Base-by-base conservation (phyloP, 2,329 filamentous ascomycete genomes). In the Trichoderma pleuroti region DNA sequence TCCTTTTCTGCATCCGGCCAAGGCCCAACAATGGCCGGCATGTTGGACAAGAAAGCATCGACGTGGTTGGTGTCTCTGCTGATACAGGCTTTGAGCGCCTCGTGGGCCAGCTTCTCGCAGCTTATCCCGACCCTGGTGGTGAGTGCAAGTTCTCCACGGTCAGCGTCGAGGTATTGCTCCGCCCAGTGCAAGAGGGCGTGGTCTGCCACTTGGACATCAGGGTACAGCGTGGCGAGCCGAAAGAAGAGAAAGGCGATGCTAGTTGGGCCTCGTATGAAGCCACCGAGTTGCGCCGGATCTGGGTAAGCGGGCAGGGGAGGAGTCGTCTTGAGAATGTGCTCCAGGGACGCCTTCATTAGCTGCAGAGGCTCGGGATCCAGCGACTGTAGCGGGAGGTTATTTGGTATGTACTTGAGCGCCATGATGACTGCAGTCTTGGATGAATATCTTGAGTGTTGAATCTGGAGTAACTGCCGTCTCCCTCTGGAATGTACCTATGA, bases 201-300 rank as follows among this genome's bases (percentile, higher is more conserved):
- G 1, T 81, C 81, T 36, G 79, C 77, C 70, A 88, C 78, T 11
- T 77, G 73, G 2, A 87, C 72, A 46, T 83, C 76, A 0, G 86
- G 85, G 28, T 84, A 81, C 3, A 77, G 72, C 3, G 77, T 76
- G 7, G 84, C 85, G 3, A 88, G 79, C 10, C 81, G 80, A 26
- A 86, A 82, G 76, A 89, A 87, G 11, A 89, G 80, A 72, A 87
- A 86, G 5, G 86, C 85, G n/a, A 88, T 79, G 16, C 85, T 85
- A 2, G 86, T 88, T 18, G 86, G 86, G 1, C 87, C 87, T 2
- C 78, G 80, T 74, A 85, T 86, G 14, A 89, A 75, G 0, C 87
- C 87, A n/a, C 82, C 80, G 14, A 84, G 76, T 16, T 78, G 72
- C 12, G 76, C 75, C 14, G 75, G 75, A 8, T 76, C 71, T 3